Evolutionary conservation across 2,329 filamentous ascomycete species (phyloP).

Genomic region (Kalaharituber pfeilii): DNA sequence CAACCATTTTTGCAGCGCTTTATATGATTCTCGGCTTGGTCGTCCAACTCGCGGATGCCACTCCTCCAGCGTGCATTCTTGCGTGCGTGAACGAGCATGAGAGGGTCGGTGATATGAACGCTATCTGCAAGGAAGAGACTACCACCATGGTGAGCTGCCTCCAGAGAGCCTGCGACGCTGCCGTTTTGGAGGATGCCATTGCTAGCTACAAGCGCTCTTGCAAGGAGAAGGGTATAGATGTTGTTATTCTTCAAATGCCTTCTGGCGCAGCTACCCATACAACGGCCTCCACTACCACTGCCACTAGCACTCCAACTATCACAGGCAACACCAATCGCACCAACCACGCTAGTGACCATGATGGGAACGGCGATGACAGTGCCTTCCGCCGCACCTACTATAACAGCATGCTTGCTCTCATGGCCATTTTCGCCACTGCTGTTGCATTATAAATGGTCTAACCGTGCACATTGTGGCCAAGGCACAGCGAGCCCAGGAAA

Average conservation of each 20-base stretch:
- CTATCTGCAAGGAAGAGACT: background rate
- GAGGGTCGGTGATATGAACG: background rate
- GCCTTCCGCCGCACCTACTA: background rate
- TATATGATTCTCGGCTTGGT: background rate
- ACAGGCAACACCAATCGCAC: background rate
- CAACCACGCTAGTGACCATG: background rate
- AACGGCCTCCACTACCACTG: background rate
- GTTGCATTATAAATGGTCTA: background rate
- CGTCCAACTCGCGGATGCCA: background rate
- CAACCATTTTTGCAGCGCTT: slow-evolving; percentile 2
- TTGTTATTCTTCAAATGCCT: background rate
- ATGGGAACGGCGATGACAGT: background rate
- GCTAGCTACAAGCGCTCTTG: slow-evolving; percentile 1
- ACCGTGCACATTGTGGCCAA: too few species aligned
- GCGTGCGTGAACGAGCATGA: slow-evolving; percentile 7
- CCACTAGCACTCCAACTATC: background rate
- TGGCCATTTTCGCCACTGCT: background rate
- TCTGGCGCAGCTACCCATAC: background rate
- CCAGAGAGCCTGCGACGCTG: background rate
- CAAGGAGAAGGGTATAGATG: background rate
- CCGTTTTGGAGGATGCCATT: background rate
- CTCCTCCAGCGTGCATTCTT: slow-evolving; percentile 9
- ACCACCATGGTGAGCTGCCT: background rate
- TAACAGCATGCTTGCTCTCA: background rate
- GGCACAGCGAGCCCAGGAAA: too few species aligned